Base-by-base conservation (phyloP, 805 yeast species). In the Teunomyces cretensis region DNA sequence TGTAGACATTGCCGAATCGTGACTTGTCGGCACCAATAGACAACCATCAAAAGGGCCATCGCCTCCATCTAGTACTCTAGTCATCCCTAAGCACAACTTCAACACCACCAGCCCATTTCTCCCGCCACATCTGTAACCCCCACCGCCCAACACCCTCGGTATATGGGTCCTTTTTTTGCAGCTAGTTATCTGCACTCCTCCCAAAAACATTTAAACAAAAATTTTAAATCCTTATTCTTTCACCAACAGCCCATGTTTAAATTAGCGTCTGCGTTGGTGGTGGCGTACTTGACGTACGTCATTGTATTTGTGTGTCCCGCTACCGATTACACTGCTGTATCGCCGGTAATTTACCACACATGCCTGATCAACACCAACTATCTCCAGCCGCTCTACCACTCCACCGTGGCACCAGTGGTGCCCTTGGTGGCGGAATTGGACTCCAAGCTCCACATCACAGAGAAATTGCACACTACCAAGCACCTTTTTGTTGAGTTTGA, bases 201-300 rank as follows among this genome's bases (percentile, higher is more conserved):
- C 15, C n/a, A n/a, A n/a, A 28, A 28, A 16, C 33, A 28, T 30
- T n/a, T n/a, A n/a, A n/a, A n/a, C 13, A 30, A 19, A 39, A 16
- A 9, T 16, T 28, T 39, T 31, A 22, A 17, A 22, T 22, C 39
- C 14, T 9, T n/a, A n/a, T n/a, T 13, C 30, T 9, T 36, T 12
- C 30, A 9, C 39, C 28, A 39, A 12, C 28, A 26, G 8, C 26
- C 19, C 16, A 27, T 40, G 19, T 30, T 31, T n/a, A 30, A 30
- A 14, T 9, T 27, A 27, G 41, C 28, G 24, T 15, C 43, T n/a
- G 39, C 36, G 45, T 37, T 37, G 27, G 16, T 39, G 14, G 27
- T 42, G 31, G 43, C 43, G 22, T 45, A 45, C 31, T 24, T 42
- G 43, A 32, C 40, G 24, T 45, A 45, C 30, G 36, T 42, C 11